A percentile compares a stretch with the other conserved stretches of the same genome.
Evolutionary conservation across 306 rosid genomes (phyloP).

Genomic region (Vigna angularis): DNA sequence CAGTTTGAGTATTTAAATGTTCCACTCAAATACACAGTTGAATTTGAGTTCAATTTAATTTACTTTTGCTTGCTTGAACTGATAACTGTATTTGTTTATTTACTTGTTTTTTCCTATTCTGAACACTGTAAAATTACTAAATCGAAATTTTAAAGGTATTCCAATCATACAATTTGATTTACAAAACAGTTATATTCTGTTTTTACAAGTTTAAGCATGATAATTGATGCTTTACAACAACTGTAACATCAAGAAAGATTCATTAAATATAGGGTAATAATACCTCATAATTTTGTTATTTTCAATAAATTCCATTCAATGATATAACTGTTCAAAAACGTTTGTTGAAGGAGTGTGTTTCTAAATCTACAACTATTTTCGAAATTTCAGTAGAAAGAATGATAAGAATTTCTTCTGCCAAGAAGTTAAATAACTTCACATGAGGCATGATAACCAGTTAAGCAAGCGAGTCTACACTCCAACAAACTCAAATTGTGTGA

Average conservation of each 20-base stretch:
- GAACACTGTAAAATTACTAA: neutral
- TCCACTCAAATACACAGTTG: slow-evolving; percentile 9
- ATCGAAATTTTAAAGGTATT: neutral
- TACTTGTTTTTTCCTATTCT: neutral
- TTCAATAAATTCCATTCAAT: too few relatives aligned
- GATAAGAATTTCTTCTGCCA: neutral
- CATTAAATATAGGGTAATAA: too few relatives aligned
- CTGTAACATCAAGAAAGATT: too few relatives aligned
- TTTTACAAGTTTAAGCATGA: neutral
- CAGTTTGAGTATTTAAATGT: neutral
- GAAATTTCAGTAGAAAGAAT: slow-evolving; percentile 11
- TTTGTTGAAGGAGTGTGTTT: too few relatives aligned
- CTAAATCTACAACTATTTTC: neutral
- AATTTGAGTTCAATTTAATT: neutral
- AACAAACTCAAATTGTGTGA: slow-evolving; percentile 61
- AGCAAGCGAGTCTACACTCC: slow-evolving; percentile 52
- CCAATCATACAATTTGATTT: neutral
- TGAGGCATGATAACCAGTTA: neutral
- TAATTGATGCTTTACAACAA: neutral
- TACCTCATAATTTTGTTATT: too few relatives aligned
- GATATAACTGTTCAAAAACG: too few relatives aligned
- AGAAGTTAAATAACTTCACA: too few relatives aligned
- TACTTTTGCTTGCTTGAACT: slow-evolving; percentile 1
- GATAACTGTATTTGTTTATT: neutral
- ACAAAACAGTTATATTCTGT: neutral